Evolutionary conservation across 208 protist genomes (phyloP).

Genomic region (Endotrypanum monterogeii): DNA sequence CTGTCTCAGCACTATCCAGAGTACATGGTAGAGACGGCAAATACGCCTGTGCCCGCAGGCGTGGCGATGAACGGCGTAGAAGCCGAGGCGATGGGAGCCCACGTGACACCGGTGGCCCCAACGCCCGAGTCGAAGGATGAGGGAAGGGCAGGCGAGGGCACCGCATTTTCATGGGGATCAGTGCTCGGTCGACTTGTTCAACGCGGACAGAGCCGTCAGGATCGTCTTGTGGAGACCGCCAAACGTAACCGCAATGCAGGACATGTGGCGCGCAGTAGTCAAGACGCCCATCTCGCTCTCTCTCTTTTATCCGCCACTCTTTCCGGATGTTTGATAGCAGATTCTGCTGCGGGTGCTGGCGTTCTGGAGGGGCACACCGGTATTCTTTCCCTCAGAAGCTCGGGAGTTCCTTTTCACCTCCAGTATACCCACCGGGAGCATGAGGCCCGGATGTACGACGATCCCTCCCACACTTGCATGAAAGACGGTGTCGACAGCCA

Average conservation of each 20-base stretch:
- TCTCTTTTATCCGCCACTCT: background rate
- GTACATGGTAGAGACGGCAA: background rate
- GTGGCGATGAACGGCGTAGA: background rate
- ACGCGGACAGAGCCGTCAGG: background rate
- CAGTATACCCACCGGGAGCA: slow-evolving; percentile 25
- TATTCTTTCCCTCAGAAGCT: background rate
- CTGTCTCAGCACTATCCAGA: background rate
- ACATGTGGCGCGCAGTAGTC: background rate
- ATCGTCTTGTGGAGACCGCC: background rate
- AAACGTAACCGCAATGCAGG: background rate
- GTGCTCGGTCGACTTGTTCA: background rate
- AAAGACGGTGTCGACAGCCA: slow-evolving; percentile 1
- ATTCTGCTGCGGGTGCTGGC: background rate
- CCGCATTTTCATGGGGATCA: background rate
- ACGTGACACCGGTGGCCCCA: background rate
- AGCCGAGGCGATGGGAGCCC: background rate
- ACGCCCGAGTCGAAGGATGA: background rate
- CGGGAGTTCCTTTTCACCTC: slow-evolving; percentile 25
- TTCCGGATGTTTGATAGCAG: background rate
- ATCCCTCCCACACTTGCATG: slow-evolving; percentile 18
- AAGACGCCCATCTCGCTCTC: background rate
- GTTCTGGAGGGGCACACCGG: too few relatives aligned
- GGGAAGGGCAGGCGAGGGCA: background rate
- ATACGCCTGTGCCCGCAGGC: background rate
- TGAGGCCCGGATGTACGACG: slow-evolving; percentile 30